Percentiles rank a stretch among this genome's conserved stretches.
phyloP scores from a whole-genome alignment of 192 early-diverging fungal species.

The Podila minutissima region DNA sequence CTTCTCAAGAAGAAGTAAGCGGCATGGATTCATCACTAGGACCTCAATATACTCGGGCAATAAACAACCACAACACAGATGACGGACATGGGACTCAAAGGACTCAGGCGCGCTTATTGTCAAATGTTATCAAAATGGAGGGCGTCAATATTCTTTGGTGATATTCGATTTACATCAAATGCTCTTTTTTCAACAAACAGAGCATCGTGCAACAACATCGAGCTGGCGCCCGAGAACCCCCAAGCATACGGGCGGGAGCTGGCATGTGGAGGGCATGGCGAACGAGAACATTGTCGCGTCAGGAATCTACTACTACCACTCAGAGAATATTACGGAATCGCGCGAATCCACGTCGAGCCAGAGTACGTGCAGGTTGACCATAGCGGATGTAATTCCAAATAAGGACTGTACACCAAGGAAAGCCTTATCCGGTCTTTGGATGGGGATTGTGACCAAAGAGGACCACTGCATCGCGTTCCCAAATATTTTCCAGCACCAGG shows the following conservation, averaged over 20 bases:
- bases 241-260: constrained; percentile 57
- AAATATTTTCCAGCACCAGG: constrained; percentile 76
- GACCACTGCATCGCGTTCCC: constrained; percentile 78
- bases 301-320: constrained; percentile 77
- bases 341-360: constrained; percentile 57
- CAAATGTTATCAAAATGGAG: no score
- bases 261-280: constrained; percentile 79
- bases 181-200: no score
- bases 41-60: no score
- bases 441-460: constrained; percentile 51
- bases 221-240: constrained; percentile 72
- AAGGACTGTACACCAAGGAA: constrained; percentile 47
- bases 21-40: no score
- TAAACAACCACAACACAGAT: no score
- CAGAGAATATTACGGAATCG: constrained; percentile 72
- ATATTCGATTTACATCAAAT: no score
- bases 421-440: constrained; percentile 54
- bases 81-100: no score
- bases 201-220: constrained; percentile 52
- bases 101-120: no score
- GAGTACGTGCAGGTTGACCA: constrained; percentile 36
- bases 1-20: constrained; percentile 50
- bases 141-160: no score
- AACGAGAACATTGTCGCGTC: constrained; percentile 79
- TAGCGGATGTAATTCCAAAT: constrained; percentile 35